Percentiles rank a stretch among this genome's conserved stretches.
These are phyloP conservation scores for Iodosphaeria phyllophila DNA, from an alignment of 2,329 filamentous ascomycete species.

Conservation along the genomic window DNA sequence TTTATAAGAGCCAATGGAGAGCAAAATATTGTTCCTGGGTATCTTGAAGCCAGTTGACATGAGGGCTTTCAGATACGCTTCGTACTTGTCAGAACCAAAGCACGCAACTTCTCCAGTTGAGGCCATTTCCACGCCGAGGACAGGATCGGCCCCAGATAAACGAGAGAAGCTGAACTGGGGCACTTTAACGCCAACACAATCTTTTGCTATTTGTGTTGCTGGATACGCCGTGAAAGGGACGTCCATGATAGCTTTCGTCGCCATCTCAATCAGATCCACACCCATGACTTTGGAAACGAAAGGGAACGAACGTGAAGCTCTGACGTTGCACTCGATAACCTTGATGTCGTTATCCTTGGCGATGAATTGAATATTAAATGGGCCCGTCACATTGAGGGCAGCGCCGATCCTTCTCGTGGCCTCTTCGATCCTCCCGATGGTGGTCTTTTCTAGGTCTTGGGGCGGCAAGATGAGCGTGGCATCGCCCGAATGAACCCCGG, in stretches of 20 bases:
- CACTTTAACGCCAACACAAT: slow-evolving; percentile 92
- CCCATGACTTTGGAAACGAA: slow-evolving; percentile 99
- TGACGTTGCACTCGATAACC: slow-evolving; percentile 97
- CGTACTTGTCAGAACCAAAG: slow-evolving; percentile 89
- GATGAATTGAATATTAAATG: slow-evolving; percentile 98
- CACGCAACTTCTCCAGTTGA: slow-evolving; percentile 96
- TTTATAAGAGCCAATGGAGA: slow-evolving; percentile 94
- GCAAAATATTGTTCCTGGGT: slow-evolving; percentile 82
- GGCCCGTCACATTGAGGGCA: slow-evolving; percentile 87
- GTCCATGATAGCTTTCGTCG: slow-evolving; percentile 88
- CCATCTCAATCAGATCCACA: slow-evolving; percentile 94
- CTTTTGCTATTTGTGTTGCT: slow-evolving; percentile 49
- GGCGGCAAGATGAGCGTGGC: slow-evolving; percentile 89
- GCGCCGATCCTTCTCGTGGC: slow-evolving; percentile 89
- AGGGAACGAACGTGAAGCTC: slow-evolving; percentile 88
- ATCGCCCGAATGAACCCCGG: slow-evolving; percentile 95
- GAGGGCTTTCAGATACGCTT: slow-evolving; percentile 91
- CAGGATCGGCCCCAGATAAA: slow-evolving; percentile 85
- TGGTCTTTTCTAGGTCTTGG: slow-evolving; percentile 79
- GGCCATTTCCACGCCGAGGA: slow-evolving; percentile 96
- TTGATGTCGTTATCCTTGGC: slow-evolving; percentile 99
- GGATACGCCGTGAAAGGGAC: slow-evolving; percentile 72
- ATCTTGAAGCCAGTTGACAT: slow-evolving; percentile 93
- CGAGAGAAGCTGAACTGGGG: slow-evolving; percentile 98
- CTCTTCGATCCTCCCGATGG: slow-evolving; percentile 79